Evolutionary conservation across 805 yeast species (phyloP), one percentile per base, ranked within the genome.

Genomic region (Ogataea parapolymorpha): DNA sequence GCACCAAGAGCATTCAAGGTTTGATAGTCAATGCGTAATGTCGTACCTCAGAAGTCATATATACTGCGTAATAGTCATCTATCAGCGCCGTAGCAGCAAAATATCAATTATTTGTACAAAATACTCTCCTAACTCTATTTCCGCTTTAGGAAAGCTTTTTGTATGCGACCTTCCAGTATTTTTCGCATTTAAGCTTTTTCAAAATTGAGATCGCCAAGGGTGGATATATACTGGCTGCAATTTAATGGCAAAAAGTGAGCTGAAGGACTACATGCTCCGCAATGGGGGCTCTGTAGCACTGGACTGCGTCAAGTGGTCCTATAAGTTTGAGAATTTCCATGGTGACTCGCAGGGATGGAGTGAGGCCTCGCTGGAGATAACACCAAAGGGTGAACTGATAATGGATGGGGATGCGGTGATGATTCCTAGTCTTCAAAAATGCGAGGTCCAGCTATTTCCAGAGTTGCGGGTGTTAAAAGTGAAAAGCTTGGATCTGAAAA

Each of bases 1-100:
- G 95, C 95, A 39, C 96, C 96, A 59, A 70, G 67, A 55, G 71
- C 79, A 13, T 70, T 74, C 39, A 25, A 27, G 13, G 22, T 39
- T 8, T 42, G 33, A 34, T 7, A 20, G 8, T 20, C 22, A 20
- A 8, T 7, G 22, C 22, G 22, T 20, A 20, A 20, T 7, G 1
- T 16, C n/a, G 8, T 15, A n/a, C 7, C 32, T 30, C 29, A n/a
- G 10, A 15, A 4, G 22, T 23, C 17, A 20, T 35, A 37, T 30
- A 25, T n/a, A 12, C 24, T 28, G 16, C 30, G 26, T 30, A 27
- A 35, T 27, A 3, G 26, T 35, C 32, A 34, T 34, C 14, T 24
- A 3, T 22, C n/a, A 3, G 2, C 24, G 36, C 36, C 11, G 27
- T 33, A 22, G 11, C 23, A 13, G 16, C 9, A 7, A 20, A 20